Evolutionary conservation across 257 asterid genomes (phyloP).

Genomic region (Fraxinus americana): DNA sequence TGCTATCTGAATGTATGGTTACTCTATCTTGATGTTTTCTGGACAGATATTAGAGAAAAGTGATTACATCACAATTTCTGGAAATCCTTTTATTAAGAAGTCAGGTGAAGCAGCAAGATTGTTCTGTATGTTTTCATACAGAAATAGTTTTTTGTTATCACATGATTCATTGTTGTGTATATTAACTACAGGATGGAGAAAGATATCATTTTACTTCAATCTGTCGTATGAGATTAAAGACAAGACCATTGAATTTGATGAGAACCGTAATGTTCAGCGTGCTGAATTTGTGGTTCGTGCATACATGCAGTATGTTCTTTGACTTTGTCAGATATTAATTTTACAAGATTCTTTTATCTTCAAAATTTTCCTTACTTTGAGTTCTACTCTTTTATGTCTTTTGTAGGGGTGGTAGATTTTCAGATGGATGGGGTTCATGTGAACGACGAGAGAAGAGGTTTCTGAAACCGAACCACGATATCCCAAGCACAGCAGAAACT

Average conservation of each 20-base stretch:
- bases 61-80: constrained; percentile 82
- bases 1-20: constrained; percentile 15
- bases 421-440: constrained; percentile 99
- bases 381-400: constrained; percentile 8
- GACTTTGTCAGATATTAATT: neutral
- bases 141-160: constrained; percentile 8
- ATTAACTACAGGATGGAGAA: constrained; percentile 81
- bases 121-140: constrained; percentile 12
- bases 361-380: constrained; percentile 1
- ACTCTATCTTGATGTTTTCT: constrained; percentile 26
- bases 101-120: constrained; percentile 51
- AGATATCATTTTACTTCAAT: constrained; percentile 97
- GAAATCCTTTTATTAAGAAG: constrained; percentile 72
- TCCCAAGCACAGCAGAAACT: constrained; percentile 99
- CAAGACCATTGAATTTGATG: constrained; percentile 92
- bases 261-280: constrained; percentile 79
- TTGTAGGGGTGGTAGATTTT: constrained; percentile 86
- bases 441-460: constrained; percentile 89
- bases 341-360: constrained; percentile 1
- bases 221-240: constrained; percentile 90
- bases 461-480: constrained; percentile 88
- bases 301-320: constrained; percentile 77
- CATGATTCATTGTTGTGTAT: constrained; percentile 11
- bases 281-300: constrained; percentile 96
- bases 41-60: constrained; percentile 85